Percentiles rank a stretch among this genome's conserved stretches.
Conservation (phyloP, 2,329 filamentous ascomycete genomes). For the Alternaria rosae region DNA sequence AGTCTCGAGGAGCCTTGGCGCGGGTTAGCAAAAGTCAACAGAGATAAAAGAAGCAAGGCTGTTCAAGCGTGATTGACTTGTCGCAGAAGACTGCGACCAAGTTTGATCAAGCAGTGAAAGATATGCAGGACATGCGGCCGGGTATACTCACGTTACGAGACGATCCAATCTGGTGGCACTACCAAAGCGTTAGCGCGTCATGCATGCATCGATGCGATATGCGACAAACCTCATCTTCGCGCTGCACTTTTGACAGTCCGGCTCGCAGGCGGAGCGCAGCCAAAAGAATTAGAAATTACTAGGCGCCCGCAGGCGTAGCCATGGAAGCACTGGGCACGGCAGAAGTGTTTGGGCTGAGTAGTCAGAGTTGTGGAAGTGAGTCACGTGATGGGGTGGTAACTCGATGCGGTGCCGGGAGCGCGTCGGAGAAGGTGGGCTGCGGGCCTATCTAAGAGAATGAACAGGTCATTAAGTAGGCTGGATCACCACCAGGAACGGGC, state of each 20-base stretch:
- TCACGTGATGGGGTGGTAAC: conserved; percentile 37
- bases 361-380: conserved; percentile 6
- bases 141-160: conserved; percentile 48
- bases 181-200: conserved; percentile 44
- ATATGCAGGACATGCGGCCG: conserved; percentile 11
- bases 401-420: conserved; percentile 36
- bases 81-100: not conserved
- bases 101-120: not conserved
- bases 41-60: not conserved
- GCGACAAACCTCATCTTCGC: conserved; percentile 42
- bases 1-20: conserved; percentile 85
- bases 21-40: conserved; percentile 29
- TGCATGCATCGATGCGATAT: conserved; percentile 28
- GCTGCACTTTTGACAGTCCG: conserved; percentile 11
- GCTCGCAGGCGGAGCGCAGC: conserved; percentile 15
- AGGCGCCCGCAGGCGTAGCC: conserved; percentile 28
- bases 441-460: conserved; percentile 36
- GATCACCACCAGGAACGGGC: conserved; percentile 25
- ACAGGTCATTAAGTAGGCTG: conserved; percentile 28
- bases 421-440: conserved; percentile 41
- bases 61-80: not conserved
- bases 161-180: conserved; percentile 50
- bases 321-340: conserved; percentile 24
- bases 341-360: not conserved
- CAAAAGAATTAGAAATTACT: conserved; percentile 37